These are phyloP conservation scores for Phytophthora kernoviae DNA, from an alignment of 352 stramenopile species.

Conservation along the genomic window DNA sequence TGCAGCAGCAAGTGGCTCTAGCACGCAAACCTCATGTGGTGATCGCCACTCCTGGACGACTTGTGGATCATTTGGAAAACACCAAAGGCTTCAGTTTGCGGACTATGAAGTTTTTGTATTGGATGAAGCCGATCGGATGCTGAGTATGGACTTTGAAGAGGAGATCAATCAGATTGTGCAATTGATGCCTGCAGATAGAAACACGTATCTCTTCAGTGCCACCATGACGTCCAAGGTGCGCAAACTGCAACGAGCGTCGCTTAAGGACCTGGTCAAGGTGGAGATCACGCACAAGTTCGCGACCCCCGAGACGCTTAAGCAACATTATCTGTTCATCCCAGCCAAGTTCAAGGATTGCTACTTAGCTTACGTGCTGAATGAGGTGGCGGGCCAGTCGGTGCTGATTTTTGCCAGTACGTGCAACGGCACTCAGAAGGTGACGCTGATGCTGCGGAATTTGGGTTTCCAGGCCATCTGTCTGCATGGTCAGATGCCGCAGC, in stretches of 20 bases:
- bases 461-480: slow-evolving; percentile 98
- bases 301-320: slow-evolving; percentile 97
- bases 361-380: slow-evolving; percentile 98
- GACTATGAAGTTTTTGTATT: slow-evolving; percentile 93
- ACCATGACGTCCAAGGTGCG: slow-evolving; percentile 99
- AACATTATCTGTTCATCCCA: slow-evolving; percentile 99
- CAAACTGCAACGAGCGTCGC: slow-evolving; percentile 97
- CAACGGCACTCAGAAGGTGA: slow-evolving; percentile 96
- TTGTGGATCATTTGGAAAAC: slow-evolving; percentile 96
- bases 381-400: slow-evolving; percentile 96
- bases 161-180: slow-evolving; percentile 99
- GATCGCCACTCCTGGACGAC: slow-evolving; percentile 91
- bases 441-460: slow-evolving; percentile 97
- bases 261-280: slow-evolving; percentile 96
- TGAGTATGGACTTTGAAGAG: slow-evolving; percentile 98
- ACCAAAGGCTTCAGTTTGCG: slow-evolving; percentile 95
- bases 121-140: slow-evolving; percentile 96
- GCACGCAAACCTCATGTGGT: slow-evolving; percentile 97
- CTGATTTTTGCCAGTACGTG: slow-evolving; percentile 99
- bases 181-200: slow-evolving; percentile 92
- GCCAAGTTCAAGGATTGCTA: slow-evolving; percentile 99
- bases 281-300: slow-evolving; percentile 98
- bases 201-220: slow-evolving; percentile 99
- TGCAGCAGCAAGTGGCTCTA: slow-evolving; percentile 96
- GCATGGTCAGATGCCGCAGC: slow-evolving; percentile 98